These are phyloP conservation scores for Stropharia rugosoannulata DNA, from an alignment of 768 basidiomycete species.

Conservation along the genomic window DNA sequence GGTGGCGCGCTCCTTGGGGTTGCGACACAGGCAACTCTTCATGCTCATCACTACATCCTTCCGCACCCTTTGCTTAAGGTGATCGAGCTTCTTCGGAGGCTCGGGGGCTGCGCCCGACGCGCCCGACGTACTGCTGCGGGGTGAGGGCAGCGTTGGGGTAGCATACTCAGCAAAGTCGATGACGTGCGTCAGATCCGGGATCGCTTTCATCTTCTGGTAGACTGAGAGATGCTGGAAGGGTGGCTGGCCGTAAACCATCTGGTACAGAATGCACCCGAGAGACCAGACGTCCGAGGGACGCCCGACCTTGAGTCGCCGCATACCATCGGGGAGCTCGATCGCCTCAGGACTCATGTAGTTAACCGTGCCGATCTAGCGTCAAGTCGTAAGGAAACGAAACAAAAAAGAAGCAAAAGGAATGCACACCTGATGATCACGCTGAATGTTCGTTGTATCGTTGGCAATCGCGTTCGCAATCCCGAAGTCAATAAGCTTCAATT, in stretches of 20 bases:
- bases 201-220: conserved; percentile 91
- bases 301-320: conserved; percentile 90
- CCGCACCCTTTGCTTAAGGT: conserved; percentile 70
- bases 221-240: conserved; percentile 88
- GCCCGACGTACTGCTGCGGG: conserved; percentile 26
- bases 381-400: neutral
- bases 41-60: conserved; percentile 78
- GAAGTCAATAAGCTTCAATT: conserved; percentile 97
- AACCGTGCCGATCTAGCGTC: conserved; percentile 82
- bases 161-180: conserved; percentile 85
- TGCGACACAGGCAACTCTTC: conserved; percentile 75
- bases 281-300: conserved; percentile 98
- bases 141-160: conserved; percentile 46
- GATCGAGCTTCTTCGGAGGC: conserved; percentile 60
- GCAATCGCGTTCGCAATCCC: conserved; percentile 99
- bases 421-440: conserved; percentile 87
- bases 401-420: neutral
- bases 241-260: conserved; percentile 95
- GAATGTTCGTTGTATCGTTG: conserved; percentile 98
- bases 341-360: conserved; percentile 99
- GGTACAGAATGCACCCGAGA: conserved; percentile 95
- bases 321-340: conserved; percentile 84
- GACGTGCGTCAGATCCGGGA: conserved; percentile 71
- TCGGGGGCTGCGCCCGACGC: conserved; percentile 21
- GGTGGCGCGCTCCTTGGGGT: conserved; percentile 80